Evolutionary conservation across 164 flowering plant species (phyloP).

Genomic region (Paratinospora sagittata): DNA sequence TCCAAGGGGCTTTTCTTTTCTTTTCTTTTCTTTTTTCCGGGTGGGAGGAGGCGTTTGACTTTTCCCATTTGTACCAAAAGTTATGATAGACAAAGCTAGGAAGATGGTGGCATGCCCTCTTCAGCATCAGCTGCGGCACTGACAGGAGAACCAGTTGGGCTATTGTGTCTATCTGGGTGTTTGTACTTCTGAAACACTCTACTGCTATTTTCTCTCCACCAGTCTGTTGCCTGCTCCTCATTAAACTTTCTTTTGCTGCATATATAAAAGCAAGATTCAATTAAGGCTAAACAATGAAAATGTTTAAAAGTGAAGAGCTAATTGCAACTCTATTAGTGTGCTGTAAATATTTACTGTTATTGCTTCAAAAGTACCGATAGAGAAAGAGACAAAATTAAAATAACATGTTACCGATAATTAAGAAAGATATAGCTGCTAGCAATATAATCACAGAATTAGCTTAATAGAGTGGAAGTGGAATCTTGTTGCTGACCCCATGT

Average conservation of each 20-base stretch:
- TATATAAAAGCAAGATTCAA: neutral
- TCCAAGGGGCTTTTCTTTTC: neutral
- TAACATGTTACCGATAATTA: no score
- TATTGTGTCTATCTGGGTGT: constrained; percentile 15
- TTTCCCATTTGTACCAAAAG: neutral
- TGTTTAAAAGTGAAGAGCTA: neutral
- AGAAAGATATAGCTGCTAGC: no score
- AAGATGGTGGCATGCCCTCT: constrained; percentile 18
- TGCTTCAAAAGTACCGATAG: no score
- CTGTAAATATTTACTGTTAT: no score
- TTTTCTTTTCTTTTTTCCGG: neutral
- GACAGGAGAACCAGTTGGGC: constrained; percentile 16
- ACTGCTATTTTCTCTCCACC: constrained; percentile 76
- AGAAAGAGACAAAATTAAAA: no score
- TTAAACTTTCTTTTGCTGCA: constrained; percentile 54
- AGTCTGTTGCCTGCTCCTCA: constrained; percentile 65
- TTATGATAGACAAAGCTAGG: constrained; percentile 10
- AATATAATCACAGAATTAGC: no score
- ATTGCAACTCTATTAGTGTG: no score
- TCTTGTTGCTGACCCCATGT: no score
- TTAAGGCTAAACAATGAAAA: neutral
- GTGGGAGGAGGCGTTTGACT: neutral
- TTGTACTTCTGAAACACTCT: constrained; percentile 53
- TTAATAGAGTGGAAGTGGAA: no score
- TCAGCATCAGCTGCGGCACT: constrained; percentile 23